Evolutionary conservation across 208 protist species (phyloP).

Genomic region (Phytomonas francai): DNA sequence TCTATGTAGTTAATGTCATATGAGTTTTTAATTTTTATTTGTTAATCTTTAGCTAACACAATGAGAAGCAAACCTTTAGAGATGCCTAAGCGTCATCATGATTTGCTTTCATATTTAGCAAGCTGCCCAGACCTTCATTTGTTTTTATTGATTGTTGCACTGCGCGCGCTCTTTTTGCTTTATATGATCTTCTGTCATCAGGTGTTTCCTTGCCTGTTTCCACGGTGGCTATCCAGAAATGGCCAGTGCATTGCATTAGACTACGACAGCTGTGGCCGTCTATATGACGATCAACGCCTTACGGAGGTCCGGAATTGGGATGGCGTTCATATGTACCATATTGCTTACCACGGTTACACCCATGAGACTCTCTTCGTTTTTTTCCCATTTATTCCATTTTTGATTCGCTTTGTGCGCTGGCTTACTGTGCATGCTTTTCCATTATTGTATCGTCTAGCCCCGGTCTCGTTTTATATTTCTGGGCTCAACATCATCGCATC

Average conservation of each 20-base stretch:
- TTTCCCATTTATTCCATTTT: slow-evolving; percentile 51
- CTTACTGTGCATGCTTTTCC: slow-evolving; percentile 19
- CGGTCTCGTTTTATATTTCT: slow-evolving; percentile 41
- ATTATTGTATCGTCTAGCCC: slow-evolving; percentile 21
- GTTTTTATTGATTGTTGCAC: slow-evolving; percentile 24
- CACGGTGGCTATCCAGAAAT: background rate
- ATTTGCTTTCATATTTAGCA: slow-evolving; percentile 34
- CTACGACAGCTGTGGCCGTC: slow-evolving; percentile 42
- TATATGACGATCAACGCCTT: slow-evolving; percentile 44
- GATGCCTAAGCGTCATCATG: background rate
- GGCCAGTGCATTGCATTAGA: slow-evolving; percentile 21
- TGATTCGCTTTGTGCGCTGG: slow-evolving; percentile 37
- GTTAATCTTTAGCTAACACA: background rate
- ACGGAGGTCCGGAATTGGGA: slow-evolving; percentile 62
- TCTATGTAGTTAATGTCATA: slow-evolving; percentile 2
- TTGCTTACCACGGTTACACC: slow-evolving; percentile 62
- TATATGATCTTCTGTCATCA: slow-evolving; percentile 35
- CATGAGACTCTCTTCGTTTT: slow-evolving; percentile 65
- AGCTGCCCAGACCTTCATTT: slow-evolving; percentile 31
- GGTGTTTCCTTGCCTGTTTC: slow-evolving; percentile 31
- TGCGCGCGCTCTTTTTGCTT: slow-evolving; percentile 31
- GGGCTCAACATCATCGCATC: slow-evolving; percentile 33
- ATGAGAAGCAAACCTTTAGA: background rate
- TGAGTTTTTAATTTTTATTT: background rate
- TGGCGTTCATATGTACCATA: slow-evolving; percentile 68